Base-by-base conservation (phyloP, 148 eudicot species). In the Diospyros lotus region DNA sequence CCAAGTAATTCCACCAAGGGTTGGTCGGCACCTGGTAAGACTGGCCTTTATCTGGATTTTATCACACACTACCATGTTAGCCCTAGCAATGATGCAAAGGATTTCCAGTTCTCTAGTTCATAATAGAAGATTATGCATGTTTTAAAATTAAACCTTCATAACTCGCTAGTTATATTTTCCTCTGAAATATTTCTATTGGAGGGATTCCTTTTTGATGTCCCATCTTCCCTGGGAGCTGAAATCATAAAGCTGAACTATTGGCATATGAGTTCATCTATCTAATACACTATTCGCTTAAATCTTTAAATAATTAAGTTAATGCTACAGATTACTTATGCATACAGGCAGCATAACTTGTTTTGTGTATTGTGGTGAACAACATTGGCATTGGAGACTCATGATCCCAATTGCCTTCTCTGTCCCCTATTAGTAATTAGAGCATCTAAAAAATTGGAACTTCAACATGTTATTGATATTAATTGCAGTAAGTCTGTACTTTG, bases 1-100 rank as follows among this genome's bases (percentile, higher is more conserved):
- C 97, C 97, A 15, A 85, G 91, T 79, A 78, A 59, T 74, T 84
- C 90, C 61, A 75, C 84, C 64, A 75, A 77, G 78, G 82, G 76
- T 62, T 89, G 98, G 98, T 79, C 71, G 55, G 85, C 91, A 76
- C 94, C 99, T 74, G 99, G 99, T 95, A 89, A 54, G 64, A 72
- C 59, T 76, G 38, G 46, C 61, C 40, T 46, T 13, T 68, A 15
- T 50, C 56, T 45, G 43, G 28, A 63, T 64, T 55, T 64, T 59
- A 66, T n/a, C 1, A 15, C 71, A 65, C 15, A 50, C 43, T 64
- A 51, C 54, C 58, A 55, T 67, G 13, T 6, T 4, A 14, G 6
- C 45, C 39, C 68, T 68, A 2, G 46, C 64, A 8, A n/a, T 39
- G 68, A 73, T 52, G 51, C 46, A 64, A 12, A 51, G 50, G 45